Base-by-base conservation (phyloP, 257 asterid genomes). In the Gentiana dahurica region DNA sequence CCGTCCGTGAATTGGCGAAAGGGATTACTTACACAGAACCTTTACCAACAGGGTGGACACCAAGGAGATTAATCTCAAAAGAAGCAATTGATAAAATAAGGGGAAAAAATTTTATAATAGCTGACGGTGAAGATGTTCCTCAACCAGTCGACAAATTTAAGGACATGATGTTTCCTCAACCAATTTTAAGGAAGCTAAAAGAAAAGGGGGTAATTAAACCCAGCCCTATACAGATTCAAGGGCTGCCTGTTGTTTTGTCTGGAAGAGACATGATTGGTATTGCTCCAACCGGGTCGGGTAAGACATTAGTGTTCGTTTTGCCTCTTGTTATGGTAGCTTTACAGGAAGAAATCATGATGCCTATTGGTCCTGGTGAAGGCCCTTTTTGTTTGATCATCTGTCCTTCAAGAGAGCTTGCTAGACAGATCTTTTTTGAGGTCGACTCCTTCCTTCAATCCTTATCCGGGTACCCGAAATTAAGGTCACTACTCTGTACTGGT, bases 211-310 rank as follows among this genome's bases (percentile, higher is more conserved):
- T 88, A 13, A 83, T 85, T 59, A 90, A 83, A 71, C 95, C 97
- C 1, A 88, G 91, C 1, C 97, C 97, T 4, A 85, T 88, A 70
- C 97, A 88, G 65, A 94, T 85, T 47, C 97, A 88, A 75, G 94
- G 97, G 47, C 70, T 88, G 57, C 97, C 97, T 1, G 95, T 61
- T 24, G 24, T 24, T 24, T 24, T 24, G 24, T 24, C 0, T 24
- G 24, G 24, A 24, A 24, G 24, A 24, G 97, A 88, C 79, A 88
- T 85, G 94, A 85, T 85, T 45, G 97, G 95, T 49, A 85, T 88
- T 59, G 97, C 97, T 32, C 83, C 85, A 71, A 88, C 94, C 1
- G 97, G 97, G 6, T 82, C 13, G 55, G 24, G 24, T 82, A 36
- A 85, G 82, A 68, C 94, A 0, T 64, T 88, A 48, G 97, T 85